Conservation (phyloP, 1,284 basidiomycete species). For the Tylopilus sp. region DNA sequence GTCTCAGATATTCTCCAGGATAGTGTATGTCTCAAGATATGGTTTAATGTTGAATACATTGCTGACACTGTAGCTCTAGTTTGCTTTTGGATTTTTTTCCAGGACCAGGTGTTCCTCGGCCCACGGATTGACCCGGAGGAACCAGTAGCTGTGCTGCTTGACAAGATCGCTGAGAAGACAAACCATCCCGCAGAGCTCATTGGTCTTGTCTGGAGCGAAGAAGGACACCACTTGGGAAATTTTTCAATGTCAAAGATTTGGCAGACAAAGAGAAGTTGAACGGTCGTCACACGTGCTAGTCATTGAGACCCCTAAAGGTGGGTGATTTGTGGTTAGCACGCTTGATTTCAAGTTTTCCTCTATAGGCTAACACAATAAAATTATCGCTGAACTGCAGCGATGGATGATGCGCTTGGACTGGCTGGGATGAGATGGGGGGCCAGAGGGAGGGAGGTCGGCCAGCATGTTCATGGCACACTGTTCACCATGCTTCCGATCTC, state of each 20-base stretch:
- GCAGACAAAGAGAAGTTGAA: background rate
- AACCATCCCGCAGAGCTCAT: background rate
- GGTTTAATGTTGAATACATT: background rate
- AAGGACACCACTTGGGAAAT: background rate
- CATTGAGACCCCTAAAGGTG: background rate
- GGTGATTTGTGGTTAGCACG: background rate
- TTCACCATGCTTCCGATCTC: background rate
- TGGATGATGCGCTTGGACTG: too few species aligned
- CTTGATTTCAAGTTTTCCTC: background rate
- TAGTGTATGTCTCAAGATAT: too few species aligned
- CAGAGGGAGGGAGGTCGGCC: too few species aligned
- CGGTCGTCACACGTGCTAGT: background rate
- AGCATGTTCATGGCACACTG: background rate
- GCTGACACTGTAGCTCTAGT: background rate
- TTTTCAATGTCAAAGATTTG: background rate
- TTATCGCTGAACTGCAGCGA: background rate
- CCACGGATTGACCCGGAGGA: too few species aligned
- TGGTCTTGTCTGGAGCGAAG: background rate
- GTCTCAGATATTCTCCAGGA: too few species aligned
- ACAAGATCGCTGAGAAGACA: background rate
- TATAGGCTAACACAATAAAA: background rate
- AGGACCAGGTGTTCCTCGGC: background rate
- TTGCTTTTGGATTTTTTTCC: background rate
- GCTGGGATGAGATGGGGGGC: too few species aligned
- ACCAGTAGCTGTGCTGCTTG: background rate